Percentiles rank a stretch among this genome's conserved stretches.
phyloP scores from a whole-genome alignment of 306 rosid genomes.

The Sindora glabra region DNA sequence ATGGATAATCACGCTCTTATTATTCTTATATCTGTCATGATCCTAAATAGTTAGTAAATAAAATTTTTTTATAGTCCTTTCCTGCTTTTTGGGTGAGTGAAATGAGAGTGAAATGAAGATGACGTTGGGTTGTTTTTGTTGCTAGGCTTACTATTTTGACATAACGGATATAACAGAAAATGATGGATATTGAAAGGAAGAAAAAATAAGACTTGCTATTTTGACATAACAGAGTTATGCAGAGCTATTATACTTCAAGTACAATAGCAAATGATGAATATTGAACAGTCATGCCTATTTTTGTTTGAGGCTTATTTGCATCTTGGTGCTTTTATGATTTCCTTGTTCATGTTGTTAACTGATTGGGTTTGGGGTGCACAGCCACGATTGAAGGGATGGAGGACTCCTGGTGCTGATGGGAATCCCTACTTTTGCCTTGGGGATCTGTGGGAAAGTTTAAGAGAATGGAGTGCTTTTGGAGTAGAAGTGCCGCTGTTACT shows the following conservation, averaged over 20 bases:
- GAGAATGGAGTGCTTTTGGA: constrained; percentile 56
- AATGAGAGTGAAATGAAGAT: no score
- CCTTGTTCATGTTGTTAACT: constrained; percentile 5
- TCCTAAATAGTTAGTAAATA: no score
- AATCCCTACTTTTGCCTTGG: constrained; percentile 33
- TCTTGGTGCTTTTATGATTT: background rate
- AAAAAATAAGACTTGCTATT: no score
- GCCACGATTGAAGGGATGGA: constrained; percentile 22
- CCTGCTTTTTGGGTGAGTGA: no score
- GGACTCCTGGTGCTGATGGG: constrained; percentile 3
- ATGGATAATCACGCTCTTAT: no score
- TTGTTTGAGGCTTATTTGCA: background rate
- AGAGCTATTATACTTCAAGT: background rate
- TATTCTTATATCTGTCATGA: background rate
- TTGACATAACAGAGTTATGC: background rate
- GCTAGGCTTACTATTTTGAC: background rate
- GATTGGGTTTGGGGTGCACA: constrained; percentile 18
- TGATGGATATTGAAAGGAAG: no score
- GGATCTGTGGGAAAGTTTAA: constrained; percentile 47
- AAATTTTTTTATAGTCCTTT: no score
- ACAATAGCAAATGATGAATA: background rate
- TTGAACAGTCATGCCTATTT: background rate
- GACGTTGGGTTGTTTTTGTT: background rate
- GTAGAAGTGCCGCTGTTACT: constrained; percentile 42
- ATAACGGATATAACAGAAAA: no score